A percentile compares a stretch with the other conserved stretches of the same genome.
Conservation (phyloP, 2,329 filamentous ascomycete genomes). For the Lasiodiplodia gonubiensis region DNA sequence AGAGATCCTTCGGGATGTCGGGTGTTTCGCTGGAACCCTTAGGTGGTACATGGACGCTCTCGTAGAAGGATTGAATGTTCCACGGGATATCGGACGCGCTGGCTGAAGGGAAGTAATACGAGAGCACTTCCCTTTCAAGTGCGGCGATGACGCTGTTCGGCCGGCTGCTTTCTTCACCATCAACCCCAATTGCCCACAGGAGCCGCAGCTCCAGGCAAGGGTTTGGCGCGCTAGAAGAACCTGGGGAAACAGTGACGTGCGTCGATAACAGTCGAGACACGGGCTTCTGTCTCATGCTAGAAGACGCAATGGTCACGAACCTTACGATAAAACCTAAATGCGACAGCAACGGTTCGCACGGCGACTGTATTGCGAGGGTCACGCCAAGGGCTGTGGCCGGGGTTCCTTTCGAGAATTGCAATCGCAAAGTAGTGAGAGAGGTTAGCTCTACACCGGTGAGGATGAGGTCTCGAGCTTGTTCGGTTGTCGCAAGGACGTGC, state of each 20-base stretch:
- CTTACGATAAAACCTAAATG: conserved; percentile 10
- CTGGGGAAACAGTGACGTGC: background rate
- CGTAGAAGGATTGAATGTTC: conserved; percentile 68
- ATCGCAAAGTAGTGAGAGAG: background rate
- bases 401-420: background rate
- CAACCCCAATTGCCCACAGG: conserved; percentile 7
- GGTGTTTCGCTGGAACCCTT: conserved; percentile 42
- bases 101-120: conserved; percentile 1
- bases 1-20: conserved; percentile 38
- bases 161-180: conserved; percentile 2
- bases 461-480: background rate
- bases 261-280: background rate
- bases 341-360: background rate
- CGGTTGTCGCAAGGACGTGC: background rate
- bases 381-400: background rate
- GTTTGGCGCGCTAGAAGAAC: background rate
- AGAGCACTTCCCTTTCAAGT: conserved; percentile 6
- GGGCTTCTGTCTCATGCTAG: background rate
- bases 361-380: background rate
- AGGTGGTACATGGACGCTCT: conserved; percentile 68
- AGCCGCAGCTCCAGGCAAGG: background rate
- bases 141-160: background rate
- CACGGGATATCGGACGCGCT: conserved; percentile 42
- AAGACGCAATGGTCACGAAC: background rate
- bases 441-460: background rate